These are phyloP conservation scores for Eucalyptus guilfoylei DNA, from an alignment of 345 rosid species.

Conservation along the genomic window DNA sequence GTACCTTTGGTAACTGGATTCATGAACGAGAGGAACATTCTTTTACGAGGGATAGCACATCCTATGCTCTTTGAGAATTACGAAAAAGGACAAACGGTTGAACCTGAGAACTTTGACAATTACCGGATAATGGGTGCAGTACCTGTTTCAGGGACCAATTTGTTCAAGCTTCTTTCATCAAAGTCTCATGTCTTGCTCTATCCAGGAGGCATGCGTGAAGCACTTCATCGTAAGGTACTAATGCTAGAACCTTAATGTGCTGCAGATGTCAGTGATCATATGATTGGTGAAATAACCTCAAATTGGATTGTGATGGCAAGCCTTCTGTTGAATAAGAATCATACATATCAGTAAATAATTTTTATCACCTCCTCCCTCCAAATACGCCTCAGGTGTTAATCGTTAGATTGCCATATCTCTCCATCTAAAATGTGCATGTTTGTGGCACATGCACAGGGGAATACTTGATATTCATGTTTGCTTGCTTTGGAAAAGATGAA, in stretches of 20 bases:
- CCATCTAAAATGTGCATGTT: background rate
- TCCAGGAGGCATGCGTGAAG: conserved; percentile 89
- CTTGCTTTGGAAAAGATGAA: background rate
- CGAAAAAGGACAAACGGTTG: conserved; percentile 14
- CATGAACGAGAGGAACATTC: conserved; percentile 39
- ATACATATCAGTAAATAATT: background rate
- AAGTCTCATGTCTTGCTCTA: conserved; percentile 63
- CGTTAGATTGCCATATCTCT: background rate
- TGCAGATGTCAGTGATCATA: background rate
- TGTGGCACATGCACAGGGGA: background rate
- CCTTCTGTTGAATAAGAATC: background rate
- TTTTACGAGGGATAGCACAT: conserved; percentile 63
- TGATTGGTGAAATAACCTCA: background rate
- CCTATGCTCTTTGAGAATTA: conserved; percentile 30
- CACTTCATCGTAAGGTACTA: conserved; percentile 67
- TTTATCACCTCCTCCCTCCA: background rate
- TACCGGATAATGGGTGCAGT: conserved; percentile 50
- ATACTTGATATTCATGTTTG: background rate
- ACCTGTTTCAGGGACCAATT: conserved; percentile 48
- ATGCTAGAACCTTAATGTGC: background rate
- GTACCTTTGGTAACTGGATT: conserved; percentile 23
- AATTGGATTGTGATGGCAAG: background rate
- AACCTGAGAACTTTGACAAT: conserved; percentile 16
- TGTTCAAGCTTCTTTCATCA: conserved; percentile 47
- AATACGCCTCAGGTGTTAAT: background rate